Evolutionary conservation across 1,139 yeast species (phyloP).

Genomic region (Hansenula anomala): DNA sequence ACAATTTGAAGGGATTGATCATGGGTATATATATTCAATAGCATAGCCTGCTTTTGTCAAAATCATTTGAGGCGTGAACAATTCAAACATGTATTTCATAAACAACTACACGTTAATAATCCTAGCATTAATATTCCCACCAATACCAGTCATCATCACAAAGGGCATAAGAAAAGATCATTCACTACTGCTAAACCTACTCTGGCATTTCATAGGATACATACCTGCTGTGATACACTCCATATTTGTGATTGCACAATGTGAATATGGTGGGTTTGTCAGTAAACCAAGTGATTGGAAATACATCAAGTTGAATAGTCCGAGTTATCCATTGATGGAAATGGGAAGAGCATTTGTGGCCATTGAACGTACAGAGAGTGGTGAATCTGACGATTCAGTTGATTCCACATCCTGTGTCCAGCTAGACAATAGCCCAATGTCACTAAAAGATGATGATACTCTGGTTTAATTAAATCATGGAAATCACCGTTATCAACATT

Average conservation of each 20-base stretch:
- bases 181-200: not conserved
- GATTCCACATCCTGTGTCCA: no score
- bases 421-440: no score
- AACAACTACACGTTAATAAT: not conserved
- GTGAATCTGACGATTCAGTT: no score
- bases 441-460: no score
- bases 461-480: no score
- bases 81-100: no score
- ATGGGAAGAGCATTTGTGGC: no score
- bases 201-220: constrained; percentile 1
- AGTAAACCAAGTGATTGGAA: not conserved
- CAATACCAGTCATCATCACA: not conserved
- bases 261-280: not conserved
- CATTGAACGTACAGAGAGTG: not conserved
- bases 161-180: not conserved
- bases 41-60: no score
- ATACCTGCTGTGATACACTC: constrained; percentile 1
- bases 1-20: no score
- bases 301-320: not conserved
- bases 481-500: no score
- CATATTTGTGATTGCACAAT: not conserved
- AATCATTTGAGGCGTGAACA: no score
- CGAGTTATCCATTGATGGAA: not conserved
- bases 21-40: no score
- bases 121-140: constrained; percentile 2